Conservation (phyloP, 495 filamentous ascomycete genomes). For the Neurospora sp. region DNA sequence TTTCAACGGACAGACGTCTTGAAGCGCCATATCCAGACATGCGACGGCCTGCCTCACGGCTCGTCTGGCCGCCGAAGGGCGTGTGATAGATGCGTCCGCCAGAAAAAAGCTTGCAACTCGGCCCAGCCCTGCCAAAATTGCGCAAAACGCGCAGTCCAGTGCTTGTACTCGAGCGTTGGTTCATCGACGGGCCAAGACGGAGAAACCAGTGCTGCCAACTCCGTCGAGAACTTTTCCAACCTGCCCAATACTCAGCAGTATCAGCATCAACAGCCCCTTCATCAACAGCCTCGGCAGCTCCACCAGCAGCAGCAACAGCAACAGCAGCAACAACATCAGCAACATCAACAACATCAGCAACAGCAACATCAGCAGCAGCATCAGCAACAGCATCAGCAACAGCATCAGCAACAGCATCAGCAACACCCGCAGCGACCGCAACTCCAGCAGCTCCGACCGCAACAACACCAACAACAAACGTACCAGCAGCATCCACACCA, state of each 20-base stretch:
- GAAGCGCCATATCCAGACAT: conserved; percentile 24
- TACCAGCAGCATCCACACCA: neutral
- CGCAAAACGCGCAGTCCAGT: conserved; percentile 13
- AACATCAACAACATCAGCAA: neutral
- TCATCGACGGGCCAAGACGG: neutral
- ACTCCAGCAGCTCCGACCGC: neutral
- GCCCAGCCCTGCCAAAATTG: conserved; percentile 21
- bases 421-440: neutral
- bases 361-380: neutral
- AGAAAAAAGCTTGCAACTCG: conserved; percentile 26
- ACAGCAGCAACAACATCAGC: neutral
- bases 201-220: neutral
- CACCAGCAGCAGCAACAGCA: neutral
- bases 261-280: neutral
- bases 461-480: neutral
- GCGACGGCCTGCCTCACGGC: conserved; percentile 11
- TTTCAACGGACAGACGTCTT: conserved; percentile 25
- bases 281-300: neutral
- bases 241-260: neutral
- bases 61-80: conserved; percentile 16
- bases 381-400: neutral
- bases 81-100: conserved; percentile 23
- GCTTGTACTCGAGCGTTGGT: conserved; percentile 12
- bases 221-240: neutral
- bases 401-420: neutral